Evolutionary conservation across 352 stramenopile genomes (phyloP), one percentile per base, ranked within the genome.

Genomic region (Globisporangium okanoganense): DNA sequence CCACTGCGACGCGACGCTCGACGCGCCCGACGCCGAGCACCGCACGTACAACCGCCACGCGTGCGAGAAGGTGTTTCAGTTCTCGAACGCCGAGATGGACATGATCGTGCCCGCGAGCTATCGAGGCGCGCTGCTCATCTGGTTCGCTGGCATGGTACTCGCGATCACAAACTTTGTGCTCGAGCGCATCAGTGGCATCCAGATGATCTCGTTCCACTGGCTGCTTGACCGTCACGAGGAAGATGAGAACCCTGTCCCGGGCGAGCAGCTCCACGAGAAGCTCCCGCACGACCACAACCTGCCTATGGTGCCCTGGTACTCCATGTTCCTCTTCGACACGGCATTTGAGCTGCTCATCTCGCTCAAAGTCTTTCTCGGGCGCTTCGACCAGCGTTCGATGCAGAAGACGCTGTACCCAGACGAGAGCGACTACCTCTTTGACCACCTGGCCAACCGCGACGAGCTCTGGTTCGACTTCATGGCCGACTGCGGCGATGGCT

Each of bases 391-490:
- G 64, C 87, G 93, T 10, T 81, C 80, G 25, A 95, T 98, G 81
- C 93, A 98, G 62, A 82, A 86, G 10, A 90, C 89, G 16, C 64
- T 96, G 31, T 82, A 90, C 48, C 75, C 79, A 0, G 71, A 84
- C 44, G 78, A 91, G 45, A 71, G 88, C 24, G 80, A 90, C 40
- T 92, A 93, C 35, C 58, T 83, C 8, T 94, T 94, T 66, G 82
- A 94, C n/a, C 87, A 94, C 59, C 76, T 94, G 20, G 75, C 88
- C 10, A 50, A 76, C 1, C 79, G 81, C 6, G 74, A 97, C 52
- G 82, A 94, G 6, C 60, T 95, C n/a, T 98, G 93, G 93, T 81
- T 98, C 27, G 93, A 98, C 61, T 98, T 97, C 43, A 96, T 97
- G 78, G 91, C 89, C 13, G 93, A 98, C 62, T 97, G 88, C 33